phyloP scores from a whole-genome alignment of 2,329 filamentous ascomycete species.

The Penicillium sp. region DNA sequence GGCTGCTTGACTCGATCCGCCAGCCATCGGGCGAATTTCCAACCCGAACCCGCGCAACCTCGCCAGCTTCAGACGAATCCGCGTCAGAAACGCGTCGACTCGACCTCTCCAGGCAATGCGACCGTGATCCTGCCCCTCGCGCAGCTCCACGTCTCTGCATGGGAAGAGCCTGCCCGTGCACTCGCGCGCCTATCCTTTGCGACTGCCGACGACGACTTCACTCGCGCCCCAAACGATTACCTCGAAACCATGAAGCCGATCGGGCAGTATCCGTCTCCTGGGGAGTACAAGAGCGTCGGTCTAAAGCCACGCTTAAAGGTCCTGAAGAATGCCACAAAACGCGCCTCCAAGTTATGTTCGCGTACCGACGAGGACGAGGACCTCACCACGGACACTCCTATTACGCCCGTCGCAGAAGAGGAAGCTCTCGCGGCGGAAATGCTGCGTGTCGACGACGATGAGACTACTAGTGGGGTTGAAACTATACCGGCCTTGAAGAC shows the following conservation, averaged over 20 bases:
- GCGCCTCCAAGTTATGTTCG: slow-evolving; percentile 13
- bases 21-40: slow-evolving; percentile 15
- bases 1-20: slow-evolving; percentile 20
- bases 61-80: slow-evolving; percentile 22
- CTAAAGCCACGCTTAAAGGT: slow-evolving; percentile 18
- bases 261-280: slow-evolving; percentile 26
- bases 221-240: neutral
- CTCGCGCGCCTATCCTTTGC: slow-evolving; percentile 17
- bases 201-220: slow-evolving; percentile 9
- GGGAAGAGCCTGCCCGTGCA: slow-evolving; percentile 13
- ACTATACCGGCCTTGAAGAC: slow-evolving; percentile 3
- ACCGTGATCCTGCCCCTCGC: slow-evolving; percentile 1
- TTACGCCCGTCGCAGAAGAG: slow-evolving; percentile 29
- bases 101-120: slow-evolving; percentile 7
- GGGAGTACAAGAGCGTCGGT: slow-evolving; percentile 26
- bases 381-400: slow-evolving; percentile 18
- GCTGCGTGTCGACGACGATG: slow-evolving; percentile 9
- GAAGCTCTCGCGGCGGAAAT: slow-evolving; percentile 13
- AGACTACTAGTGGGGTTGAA: slow-evolving; percentile 5
- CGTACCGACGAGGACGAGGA: slow-evolving; percentile 11
- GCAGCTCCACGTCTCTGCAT: slow-evolving; percentile 10
- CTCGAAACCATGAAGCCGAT: slow-evolving; percentile 27
- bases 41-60: slow-evolving; percentile 18
- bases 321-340: slow-evolving; percentile 1
- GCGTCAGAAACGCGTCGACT: slow-evolving; percentile 19